phyloP scores from a whole-genome alignment of 169 alveolate genomes.

The Eimeria acervulina region DNA sequence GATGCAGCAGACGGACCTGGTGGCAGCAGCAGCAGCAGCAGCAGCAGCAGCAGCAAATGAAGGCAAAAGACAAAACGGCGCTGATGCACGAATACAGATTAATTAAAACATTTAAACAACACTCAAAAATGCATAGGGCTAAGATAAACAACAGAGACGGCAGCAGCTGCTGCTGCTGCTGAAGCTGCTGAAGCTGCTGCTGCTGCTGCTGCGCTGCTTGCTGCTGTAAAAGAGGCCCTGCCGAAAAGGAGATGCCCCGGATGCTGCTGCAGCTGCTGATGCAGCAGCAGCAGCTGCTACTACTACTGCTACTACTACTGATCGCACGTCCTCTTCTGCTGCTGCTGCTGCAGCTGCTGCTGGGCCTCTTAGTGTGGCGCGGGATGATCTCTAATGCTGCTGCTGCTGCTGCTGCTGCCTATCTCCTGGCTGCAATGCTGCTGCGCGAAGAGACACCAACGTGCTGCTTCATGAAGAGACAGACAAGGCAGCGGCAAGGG shows the following conservation, averaged over 20 bases:
- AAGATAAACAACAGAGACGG: background rate
- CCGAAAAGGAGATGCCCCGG: background rate
- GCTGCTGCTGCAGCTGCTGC: background rate
- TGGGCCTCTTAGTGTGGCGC: background rate
- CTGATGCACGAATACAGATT: no score
- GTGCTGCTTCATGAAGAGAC: slow-evolving; percentile 58
- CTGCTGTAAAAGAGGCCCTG: no score
- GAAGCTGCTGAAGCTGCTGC: no score
- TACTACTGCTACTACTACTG: background rate
- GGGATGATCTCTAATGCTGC: no score
- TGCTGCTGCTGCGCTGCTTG: no score
- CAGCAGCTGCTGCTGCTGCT: background rate
- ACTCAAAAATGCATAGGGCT: no score
- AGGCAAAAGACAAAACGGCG: background rate
- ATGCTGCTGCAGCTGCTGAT: background rate
- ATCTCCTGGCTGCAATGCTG: background rate
- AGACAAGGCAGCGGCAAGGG: slow-evolving; percentile 14
- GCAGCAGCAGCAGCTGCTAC: background rate
- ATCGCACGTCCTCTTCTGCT: background rate
- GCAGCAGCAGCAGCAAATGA: background rate
- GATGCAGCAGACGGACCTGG: background rate
- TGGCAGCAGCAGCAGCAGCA: slow-evolving; percentile 15
- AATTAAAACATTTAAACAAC: no score
- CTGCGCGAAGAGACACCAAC: slow-evolving; percentile 36
- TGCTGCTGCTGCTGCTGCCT: background rate